Evolutionary conservation across 2,329 filamentous ascomycete species (phyloP).

Genomic region (Rhinocladiella mackenziei): DNA sequence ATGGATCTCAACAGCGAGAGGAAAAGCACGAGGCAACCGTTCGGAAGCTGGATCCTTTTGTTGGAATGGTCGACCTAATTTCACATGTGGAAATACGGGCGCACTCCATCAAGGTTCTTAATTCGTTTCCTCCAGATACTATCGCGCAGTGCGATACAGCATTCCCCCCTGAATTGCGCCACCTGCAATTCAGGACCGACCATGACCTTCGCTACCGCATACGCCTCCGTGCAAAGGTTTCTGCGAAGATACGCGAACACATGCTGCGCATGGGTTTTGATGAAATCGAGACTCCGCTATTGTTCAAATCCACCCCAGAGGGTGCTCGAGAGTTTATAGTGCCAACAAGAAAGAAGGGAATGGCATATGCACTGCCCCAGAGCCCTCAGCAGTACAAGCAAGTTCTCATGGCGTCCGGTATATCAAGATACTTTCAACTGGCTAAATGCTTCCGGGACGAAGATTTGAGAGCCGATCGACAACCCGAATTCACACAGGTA

Average conservation of each 20-base stretch:
- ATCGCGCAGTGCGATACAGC: conserved; percentile 70
- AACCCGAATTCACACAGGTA: conserved; percentile 94
- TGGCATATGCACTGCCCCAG: conserved; percentile 87
- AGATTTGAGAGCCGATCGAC: conserved; percentile 83
- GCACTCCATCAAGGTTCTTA: conserved; percentile 62
- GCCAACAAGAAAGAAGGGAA: conserved; percentile 69
- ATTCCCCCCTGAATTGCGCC: conserved; percentile 70
- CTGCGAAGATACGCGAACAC: conserved; percentile 51
- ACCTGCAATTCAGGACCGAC: conserved; percentile 80
- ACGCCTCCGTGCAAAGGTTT: conserved; percentile 61
- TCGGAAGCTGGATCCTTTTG: conserved; percentile 20
- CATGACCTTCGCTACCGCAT: conserved; percentile 63
- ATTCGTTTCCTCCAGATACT: conserved; percentile 69
- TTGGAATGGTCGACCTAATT: conserved; percentile 26
- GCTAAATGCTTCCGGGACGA: conserved; percentile 95
- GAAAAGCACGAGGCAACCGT: conserved; percentile 13
- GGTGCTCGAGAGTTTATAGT: conserved; percentile 93
- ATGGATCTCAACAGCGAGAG: conserved; percentile 27
- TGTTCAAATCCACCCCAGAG: conserved; percentile 97
- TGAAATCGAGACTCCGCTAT: conserved; percentile 84
- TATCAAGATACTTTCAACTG: conserved; percentile 82
- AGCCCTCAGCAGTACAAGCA: conserved; percentile 99
- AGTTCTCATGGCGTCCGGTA: conserved; percentile 87
- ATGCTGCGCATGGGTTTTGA: conserved; percentile 59
- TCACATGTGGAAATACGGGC: conserved; percentile 57